Percentiles rank a stretch among this genome's conserved stretches.
phyloP scores from a whole-genome alignment of 2,329 filamentous ascomycete genomes.

The Monosporascus sp. region DNA sequence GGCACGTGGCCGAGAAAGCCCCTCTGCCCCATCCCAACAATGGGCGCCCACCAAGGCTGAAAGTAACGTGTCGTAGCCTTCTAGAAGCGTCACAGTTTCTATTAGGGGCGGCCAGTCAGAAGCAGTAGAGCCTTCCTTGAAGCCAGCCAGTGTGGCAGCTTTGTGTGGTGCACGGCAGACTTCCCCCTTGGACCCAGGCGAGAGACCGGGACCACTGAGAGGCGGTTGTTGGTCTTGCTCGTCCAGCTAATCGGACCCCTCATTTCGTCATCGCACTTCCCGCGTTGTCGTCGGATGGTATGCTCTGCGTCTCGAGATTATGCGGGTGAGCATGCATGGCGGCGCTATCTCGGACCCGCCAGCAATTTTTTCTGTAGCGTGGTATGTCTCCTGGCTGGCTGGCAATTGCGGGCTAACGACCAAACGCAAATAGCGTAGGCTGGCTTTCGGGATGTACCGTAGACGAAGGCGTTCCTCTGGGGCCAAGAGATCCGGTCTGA shows the following conservation, averaged over 20 bases:
- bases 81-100: not conserved
- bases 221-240: not conserved
- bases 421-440: slow-evolving; percentile 1
- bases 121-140: not conserved
- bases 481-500: too few relatives aligned
- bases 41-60: not conserved
- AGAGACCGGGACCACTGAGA: not conserved
- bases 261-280: slow-evolving; percentile 15
- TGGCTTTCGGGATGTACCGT: too few relatives aligned
- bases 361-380: not conserved
- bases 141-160: too few relatives aligned
- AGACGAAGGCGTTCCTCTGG: too few relatives aligned
- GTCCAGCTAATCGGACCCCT: not conserved
- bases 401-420: slow-evolving; percentile 3
- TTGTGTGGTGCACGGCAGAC: too few relatives aligned
- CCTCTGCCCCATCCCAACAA: not conserved
- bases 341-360: slow-evolving; percentile 26
- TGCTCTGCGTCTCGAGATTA: not conserved
- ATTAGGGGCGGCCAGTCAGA: not conserved
- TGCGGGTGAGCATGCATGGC: slow-evolving; percentile 14
- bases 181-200: not conserved
- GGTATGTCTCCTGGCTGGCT: slow-evolving; percentile 10
- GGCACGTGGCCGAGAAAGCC: not conserved
- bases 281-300: not conserved
- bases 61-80: not conserved